These are phyloP conservation scores for Ophiorrhiza pumila DNA, from an alignment of 257 asterid genomes.

Conservation along the genomic window DNA sequence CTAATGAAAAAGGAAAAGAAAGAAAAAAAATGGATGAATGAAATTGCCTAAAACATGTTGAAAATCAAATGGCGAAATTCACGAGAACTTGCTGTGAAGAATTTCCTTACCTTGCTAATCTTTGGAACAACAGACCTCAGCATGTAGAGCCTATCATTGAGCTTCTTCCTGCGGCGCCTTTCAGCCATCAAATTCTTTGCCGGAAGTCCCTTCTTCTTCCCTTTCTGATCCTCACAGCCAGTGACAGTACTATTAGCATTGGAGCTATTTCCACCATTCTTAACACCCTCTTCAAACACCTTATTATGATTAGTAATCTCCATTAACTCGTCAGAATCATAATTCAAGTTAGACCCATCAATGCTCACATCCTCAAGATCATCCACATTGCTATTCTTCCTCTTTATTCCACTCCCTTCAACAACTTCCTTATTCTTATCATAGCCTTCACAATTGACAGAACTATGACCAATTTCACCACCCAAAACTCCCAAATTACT, in stretches of 20 bases:
- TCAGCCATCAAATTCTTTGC: constrained; percentile 98
- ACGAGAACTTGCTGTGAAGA: constrained; percentile 27
- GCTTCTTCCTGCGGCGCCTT: constrained; percentile 91
- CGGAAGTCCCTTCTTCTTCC: constrained; percentile 87
- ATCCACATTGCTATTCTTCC: constrained; percentile 52
- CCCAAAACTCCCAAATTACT: constrained; percentile 51
- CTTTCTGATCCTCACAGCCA: constrained; percentile 50
- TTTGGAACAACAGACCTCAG: constrained; percentile 92
- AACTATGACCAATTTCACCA: constrained; percentile 25
- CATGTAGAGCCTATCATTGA: constrained; percentile 93
- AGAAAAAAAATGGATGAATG: background rate
- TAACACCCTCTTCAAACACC: constrained; percentile 31
- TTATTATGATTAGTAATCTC: constrained; percentile 31
- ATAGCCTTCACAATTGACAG: constrained; percentile 22
- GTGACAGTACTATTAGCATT: constrained; percentile 38
- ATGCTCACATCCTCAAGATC: constrained; percentile 71
- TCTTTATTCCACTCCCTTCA: constrained; percentile 34
- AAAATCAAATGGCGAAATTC: constrained; percentile 14
- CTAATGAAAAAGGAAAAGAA: constrained; percentile 5
- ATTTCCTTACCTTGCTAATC: constrained; percentile 79
- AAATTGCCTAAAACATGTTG: constrained; percentile 24
- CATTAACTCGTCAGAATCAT: constrained; percentile 73
- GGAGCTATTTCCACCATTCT: constrained; percentile 44
- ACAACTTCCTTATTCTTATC: constrained; percentile 25
- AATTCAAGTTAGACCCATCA: constrained; percentile 63